These are phyloP conservation scores for Candida berthetii DNA, from an alignment of 805 yeast species.

Conservation along the genomic window DNA sequence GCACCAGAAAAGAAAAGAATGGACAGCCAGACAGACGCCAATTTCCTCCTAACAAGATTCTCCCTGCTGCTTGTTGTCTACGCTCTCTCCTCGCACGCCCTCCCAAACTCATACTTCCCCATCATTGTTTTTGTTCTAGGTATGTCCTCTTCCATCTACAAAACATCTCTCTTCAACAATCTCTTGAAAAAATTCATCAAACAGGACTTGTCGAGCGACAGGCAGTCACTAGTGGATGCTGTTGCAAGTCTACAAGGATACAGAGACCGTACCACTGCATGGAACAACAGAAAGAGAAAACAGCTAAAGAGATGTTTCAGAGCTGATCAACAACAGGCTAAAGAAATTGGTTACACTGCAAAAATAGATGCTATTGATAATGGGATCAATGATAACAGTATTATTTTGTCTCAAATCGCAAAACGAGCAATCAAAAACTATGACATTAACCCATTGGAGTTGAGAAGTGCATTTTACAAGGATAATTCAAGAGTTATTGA, in stretches of 20 bases:
- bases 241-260: conserved; percentile 43
- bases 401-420: conserved; percentile 39
- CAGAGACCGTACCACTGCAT: conserved; percentile 26
- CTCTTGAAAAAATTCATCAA: conserved; percentile 15
- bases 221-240: conserved; percentile 28
- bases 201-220: conserved; percentile 12
- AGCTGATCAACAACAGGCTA: conserved; percentile 51
- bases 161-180: conserved; percentile 14
- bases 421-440: conserved; percentile 26
- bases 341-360: conserved; percentile 43
- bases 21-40: conserved; percentile 2
- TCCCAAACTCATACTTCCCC: conserved; percentile 20
- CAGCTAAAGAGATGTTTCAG: conserved; percentile 41
- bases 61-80: conserved; percentile 23
- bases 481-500: conserved; percentile 50
- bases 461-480: conserved; percentile 23
- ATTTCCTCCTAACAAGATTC: conserved; percentile 16
- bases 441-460: conserved; percentile 36
- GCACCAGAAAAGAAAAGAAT: background rate
- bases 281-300: conserved; percentile 40
- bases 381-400: conserved; percentile 40
- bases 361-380: conserved; percentile 46
- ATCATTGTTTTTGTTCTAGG: conserved; percentile 18
- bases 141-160: conserved; percentile 22
- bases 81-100: conserved; percentile 14